Percentiles rank a stretch among this genome's conserved stretches.
These are phyloP conservation scores for Fusarium sp. DNA, from an alignment of 2,329 filamentous ascomycete species.

Conservation along the genomic window DNA sequence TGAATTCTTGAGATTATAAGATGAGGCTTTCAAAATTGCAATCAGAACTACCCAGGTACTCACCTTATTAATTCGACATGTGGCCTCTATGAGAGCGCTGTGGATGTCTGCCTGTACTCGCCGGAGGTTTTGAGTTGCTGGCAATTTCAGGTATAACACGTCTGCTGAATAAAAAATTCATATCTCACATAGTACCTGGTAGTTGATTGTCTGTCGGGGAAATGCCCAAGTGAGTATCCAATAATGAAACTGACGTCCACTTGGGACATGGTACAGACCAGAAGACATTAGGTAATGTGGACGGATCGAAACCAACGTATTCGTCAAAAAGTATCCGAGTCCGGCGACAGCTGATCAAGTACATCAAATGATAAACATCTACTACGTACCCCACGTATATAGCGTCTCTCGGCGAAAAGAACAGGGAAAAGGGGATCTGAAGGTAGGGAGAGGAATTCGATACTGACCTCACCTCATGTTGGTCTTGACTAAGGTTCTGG, in stretches of 20 bases:
- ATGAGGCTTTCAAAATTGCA: neutral
- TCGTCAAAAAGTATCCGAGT: neutral
- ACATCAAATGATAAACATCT: too few species aligned
- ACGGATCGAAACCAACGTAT: neutral
- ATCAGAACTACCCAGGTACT: neutral
- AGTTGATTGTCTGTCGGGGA: neutral
- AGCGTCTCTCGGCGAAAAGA: too few species aligned
- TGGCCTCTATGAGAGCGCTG: neutral
- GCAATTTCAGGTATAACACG: neutral
- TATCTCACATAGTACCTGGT: too few species aligned
- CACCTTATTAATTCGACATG: neutral
- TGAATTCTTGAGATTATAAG: neutral
- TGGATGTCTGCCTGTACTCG: neutral
- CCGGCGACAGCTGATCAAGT: too few species aligned
- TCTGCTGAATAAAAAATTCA: neutral
- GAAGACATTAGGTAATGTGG: neutral
- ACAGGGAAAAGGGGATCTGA: too few species aligned
- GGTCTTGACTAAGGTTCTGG: constrained; percentile 14
- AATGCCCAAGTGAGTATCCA: neutral
- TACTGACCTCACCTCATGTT: neutral
- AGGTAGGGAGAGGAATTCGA: neutral
- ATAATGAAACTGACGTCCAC: constrained; percentile 13
- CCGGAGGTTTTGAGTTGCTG: neutral
- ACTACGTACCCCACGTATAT: too few species aligned
- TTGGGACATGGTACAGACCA: constrained; percentile 39